These are phyloP conservation scores for Candida chilensis DNA, from an alignment of 805 yeast species.

Conservation along the genomic window DNA sequence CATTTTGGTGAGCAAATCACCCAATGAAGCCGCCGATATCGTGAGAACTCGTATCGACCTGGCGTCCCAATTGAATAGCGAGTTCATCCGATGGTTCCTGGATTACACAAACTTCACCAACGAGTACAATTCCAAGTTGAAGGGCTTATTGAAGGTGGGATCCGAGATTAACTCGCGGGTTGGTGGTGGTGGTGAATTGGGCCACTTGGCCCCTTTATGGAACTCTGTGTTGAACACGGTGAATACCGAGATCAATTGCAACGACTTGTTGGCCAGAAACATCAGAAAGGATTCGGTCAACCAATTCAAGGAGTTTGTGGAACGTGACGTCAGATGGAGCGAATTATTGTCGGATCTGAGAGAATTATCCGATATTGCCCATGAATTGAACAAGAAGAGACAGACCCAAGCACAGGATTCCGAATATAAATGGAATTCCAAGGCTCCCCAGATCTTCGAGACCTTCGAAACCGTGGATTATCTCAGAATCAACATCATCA, in stretches of 20 bases:
- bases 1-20: neutral
- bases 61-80: neutral
- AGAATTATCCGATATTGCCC: neutral
- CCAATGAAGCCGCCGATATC: neutral
- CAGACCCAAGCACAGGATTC: no score
- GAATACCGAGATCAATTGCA: neutral
- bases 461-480: constrained; percentile 67
- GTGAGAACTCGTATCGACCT: neutral
- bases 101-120: neutral
- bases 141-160: neutral
- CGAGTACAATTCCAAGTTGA: neutral
- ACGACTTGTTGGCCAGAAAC: neutral
- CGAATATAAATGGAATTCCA: constrained; percentile 61
- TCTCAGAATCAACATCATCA: constrained; percentile 49
- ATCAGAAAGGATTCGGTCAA: constrained; percentile 1
- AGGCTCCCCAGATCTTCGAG: constrained; percentile 71
- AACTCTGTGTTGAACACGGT: neutral
- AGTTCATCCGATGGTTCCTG: constrained; percentile 1
- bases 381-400: neutral
- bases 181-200: neutral
- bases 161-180: neutral
- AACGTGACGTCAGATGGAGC: neutral
- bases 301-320: neutral
- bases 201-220: neutral
- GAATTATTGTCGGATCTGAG: neutral